Base-by-base conservation (phyloP, 495 filamentous ascomycete genomes). In the Penicillium simplicissimum region DNA sequence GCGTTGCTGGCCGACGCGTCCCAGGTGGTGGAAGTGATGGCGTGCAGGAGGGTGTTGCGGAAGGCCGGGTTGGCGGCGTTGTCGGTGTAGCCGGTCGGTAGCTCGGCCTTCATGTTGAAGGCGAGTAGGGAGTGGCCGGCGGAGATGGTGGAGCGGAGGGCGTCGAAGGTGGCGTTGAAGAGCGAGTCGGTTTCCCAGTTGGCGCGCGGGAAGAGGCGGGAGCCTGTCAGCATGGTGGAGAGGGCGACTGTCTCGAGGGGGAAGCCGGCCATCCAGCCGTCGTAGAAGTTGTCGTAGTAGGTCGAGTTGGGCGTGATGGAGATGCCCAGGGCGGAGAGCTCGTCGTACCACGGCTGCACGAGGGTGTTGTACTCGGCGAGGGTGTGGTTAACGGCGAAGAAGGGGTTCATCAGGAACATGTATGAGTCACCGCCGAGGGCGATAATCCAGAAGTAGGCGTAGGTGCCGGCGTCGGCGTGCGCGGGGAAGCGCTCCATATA, bases 1-100 rank as follows among this genome's bases (percentile, higher is more conserved):
- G 71, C 15, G 21, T 65, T 52, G 42, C 66, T 60, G 15, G 67
- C 55, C 9, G 60, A 65, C 8, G 48, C 37, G 7, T 49, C 49
- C 72, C 72, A 74, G 35, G 31, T 63, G 17, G 67, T 67, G 1
- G 75, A 74, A 34, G 81, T 75, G 63, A 82, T 82, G 17, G 75
- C 80, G 62, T 86, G 84, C 75, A 86, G 75, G 8, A 81, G 74
- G 13, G 81, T 76, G 0, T 75, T 58, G 25, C 85, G 77, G 78
- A 80, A 86, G 8, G 84, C 84, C 0, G 83, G 84, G 69, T 83
- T 82, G 5, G 82, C 80, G 1, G 82, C 73, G 62, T 71, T 81
- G 9, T 76, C 67, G 23, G 69, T 31, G 55, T 64, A 62, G 4
- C 67, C 67, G 1, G 58, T 35, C 4, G 56, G 56, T 14, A 71